Evolutionary conservation across 176 grass and related monocot genomes (phyloP).

Genomic region (Melocanna baccifera): DNA sequence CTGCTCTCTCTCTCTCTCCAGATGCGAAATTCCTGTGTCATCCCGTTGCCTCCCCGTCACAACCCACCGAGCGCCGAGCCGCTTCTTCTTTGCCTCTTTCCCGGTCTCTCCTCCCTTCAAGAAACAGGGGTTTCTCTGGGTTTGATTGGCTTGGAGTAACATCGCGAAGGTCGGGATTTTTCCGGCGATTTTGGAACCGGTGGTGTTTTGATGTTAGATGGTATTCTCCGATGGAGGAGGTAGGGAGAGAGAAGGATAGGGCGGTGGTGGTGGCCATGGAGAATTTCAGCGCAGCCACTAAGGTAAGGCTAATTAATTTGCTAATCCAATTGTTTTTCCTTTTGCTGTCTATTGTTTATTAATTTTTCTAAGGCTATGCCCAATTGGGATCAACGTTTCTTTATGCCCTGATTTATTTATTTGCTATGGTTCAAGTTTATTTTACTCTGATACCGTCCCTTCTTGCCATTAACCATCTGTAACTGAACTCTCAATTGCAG

Average conservation of each 20-base stretch:
- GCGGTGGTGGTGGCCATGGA: neutral
- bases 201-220: slow-evolving; percentile 5
- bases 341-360: neutral
- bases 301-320: neutral
- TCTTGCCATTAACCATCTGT: neutral
- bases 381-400: neutral
- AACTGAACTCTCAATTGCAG: slow-evolving; percentile 23
- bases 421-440: neutral
- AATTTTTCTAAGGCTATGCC: neutral
- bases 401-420: neutral
- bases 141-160: slow-evolving; percentile 9
- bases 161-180: neutral
- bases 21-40: slow-evolving; percentile 33
- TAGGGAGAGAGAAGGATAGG: slow-evolving; percentile 22
- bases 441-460: neutral
- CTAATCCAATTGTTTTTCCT: neutral
- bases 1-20: neutral
- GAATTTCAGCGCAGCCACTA: slow-evolving; percentile 15
- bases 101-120: neutral
- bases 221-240: slow-evolving; percentile 20
- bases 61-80: neutral
- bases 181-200: neutral
- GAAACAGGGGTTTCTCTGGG: neutral
- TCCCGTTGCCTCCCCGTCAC: neutral
- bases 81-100: neutral